Evolutionary conservation across 331 rosid genomes (phyloP), one percentile per base, ranked within the genome.

Genomic region (Pyrus hybrid): DNA sequence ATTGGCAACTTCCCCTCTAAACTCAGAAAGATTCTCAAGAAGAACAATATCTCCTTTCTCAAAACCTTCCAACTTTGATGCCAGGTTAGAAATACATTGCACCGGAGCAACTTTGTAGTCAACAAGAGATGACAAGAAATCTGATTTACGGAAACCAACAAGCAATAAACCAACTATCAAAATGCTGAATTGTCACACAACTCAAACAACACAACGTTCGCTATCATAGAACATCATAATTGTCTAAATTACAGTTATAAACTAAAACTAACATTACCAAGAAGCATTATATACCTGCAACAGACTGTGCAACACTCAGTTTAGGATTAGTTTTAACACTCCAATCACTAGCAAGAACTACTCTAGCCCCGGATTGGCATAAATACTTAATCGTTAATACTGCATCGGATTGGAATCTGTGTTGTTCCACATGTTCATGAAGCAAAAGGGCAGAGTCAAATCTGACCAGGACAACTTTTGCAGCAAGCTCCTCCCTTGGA

Each of bases 331-430:
- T 77, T 78, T 72, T 79, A 47, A 20, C 72, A 56, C 77, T 81
- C 99, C 99, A 94, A 72, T 88, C 91, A 83, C 91, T 73, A 58
- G 70, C 93, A 77, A 94, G 86, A 71, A 94, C 77, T 71, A 94
- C 83, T 82, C 79, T 86, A 73, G 97, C 92, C 62, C 88, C 90
- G 2, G 86, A 80, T 73, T 82, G 80, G 62, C 79, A 79, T 72
- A 94, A 81, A 78, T 94, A 92, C 75, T 80, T 83, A 79, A 94
- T 83, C 5, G 99, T 92, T 49, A 64, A 81, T 41, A 86, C 25
- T 12, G 90, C 87, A 78, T 72, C 83, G 81, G 65, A 68, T 41
- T 20, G 86, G 79, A 63, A 75, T 60, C 68, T 81, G 61, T 65
- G 64, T n/a, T 85, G 78, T 54, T 49, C 29, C 68, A 73, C 82